Evolutionary conservation across 2,329 filamentous ascomycete species (phyloP).

Genomic region (Trichoderma sp.): DNA sequence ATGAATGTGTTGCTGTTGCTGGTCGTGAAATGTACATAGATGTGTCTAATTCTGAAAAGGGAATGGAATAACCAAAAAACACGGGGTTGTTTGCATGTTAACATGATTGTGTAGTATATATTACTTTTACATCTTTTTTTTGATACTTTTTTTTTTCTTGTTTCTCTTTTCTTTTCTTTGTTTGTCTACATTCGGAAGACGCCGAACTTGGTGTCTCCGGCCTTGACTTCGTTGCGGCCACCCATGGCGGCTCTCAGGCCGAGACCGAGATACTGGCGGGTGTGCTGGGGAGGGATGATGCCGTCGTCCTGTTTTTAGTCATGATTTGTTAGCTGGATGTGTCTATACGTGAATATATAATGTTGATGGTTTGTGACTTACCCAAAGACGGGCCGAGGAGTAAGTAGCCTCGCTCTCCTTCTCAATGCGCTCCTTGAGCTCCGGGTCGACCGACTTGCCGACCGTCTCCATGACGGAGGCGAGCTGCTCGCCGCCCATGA

Average conservation of each 20-base stretch:
- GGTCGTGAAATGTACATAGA: constrained; percentile 5
- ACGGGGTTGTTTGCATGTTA: background rate
- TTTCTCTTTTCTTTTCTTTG: background rate
- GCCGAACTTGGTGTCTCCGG: constrained; percentile 68
- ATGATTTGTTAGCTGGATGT: background rate
- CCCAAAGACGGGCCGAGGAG: constrained; percentile 87
- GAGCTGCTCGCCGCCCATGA: constrained; percentile 95
- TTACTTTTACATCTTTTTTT: background rate
- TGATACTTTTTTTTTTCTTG: background rate
- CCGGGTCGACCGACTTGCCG: constrained; percentile 76
- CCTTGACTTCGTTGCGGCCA: constrained; percentile 60
- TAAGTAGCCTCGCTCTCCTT: constrained; percentile 85
- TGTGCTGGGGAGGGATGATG: constrained; percentile 75
- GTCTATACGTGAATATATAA: background rate
- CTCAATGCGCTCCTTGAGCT: constrained; percentile 80
- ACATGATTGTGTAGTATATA: background rate
- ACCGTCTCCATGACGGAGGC: constrained; percentile 93
- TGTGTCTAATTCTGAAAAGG: background rate
- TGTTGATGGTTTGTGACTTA: too few species aligned
- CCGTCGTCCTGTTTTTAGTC: constrained; percentile 72
- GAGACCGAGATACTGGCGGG: constrained; percentile 67
- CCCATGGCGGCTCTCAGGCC: constrained; percentile 70
- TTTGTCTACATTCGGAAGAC: constrained; percentile 74
- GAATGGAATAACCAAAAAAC: background rate
- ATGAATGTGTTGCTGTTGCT: background rate